A percentile compares a stretch with the other conserved stretches of the same genome.
Conservation (phyloP, 2,329 filamentous ascomycete genomes). For the Diplodia mutila region DNA sequence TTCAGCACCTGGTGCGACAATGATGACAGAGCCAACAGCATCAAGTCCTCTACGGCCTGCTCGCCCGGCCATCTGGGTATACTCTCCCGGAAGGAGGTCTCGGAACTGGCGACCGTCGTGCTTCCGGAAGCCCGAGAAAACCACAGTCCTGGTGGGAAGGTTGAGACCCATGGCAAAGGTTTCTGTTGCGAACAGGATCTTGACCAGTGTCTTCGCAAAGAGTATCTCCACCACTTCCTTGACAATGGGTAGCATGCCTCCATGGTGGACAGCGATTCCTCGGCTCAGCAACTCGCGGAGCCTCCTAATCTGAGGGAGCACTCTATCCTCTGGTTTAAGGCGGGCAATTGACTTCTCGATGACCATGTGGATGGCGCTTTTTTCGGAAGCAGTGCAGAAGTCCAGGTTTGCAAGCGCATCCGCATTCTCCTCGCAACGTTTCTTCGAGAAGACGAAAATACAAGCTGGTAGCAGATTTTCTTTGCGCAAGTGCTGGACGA, state of each 20-base stretch:
- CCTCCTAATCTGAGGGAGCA: conserved; percentile 88
- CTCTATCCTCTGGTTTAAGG: conserved; percentile 85
- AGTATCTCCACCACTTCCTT: conserved; percentile 98
- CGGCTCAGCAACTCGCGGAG: conserved; percentile 82
- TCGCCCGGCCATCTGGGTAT: conserved; percentile 97
- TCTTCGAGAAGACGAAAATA: conserved; percentile 99
- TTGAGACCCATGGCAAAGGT: conserved; percentile 99
- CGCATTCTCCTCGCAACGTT: conserved; percentile 94
- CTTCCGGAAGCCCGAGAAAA: conserved; percentile 96
- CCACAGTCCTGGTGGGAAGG: conserved; percentile 90
- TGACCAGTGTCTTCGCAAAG: conserved; percentile 92
- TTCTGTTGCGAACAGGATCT: conserved; percentile 95
- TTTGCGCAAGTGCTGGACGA: conserved; percentile 89
- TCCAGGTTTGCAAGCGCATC: conserved; percentile 94
- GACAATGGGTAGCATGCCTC: conserved; percentile 90
- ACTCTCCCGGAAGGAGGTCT: conserved; percentile 90
- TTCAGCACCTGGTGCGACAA: conserved; percentile 78
- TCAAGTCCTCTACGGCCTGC: conserved; percentile 92
- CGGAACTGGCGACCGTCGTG: conserved; percentile 92
- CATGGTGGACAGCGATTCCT: conserved; percentile 95
- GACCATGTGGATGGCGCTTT: conserved; percentile 96
- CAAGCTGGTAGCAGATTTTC: conserved; percentile 86
- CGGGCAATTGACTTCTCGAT: conserved; percentile 93
- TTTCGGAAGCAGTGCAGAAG: conserved; percentile 89
- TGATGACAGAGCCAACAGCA: conserved; percentile 89